phyloP scores from a whole-genome alignment of 257 asterid genomes.

The Vinca minor region DNA sequence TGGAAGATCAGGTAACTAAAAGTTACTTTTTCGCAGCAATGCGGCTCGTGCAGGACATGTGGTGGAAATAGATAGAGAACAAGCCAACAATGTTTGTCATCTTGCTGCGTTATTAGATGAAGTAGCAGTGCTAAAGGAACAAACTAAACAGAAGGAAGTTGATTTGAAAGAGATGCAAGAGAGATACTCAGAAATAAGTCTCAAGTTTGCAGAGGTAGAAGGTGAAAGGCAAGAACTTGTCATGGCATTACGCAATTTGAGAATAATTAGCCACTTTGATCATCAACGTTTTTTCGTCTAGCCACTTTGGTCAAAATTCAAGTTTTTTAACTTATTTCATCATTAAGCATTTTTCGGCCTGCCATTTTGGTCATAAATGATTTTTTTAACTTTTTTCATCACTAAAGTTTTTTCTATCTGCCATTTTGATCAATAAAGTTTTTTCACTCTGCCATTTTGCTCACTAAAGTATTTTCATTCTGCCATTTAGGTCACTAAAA shows the following conservation, averaged over 20 bases:
- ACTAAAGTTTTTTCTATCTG: too few relatives aligned
- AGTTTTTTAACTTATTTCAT: too few relatives aligned
- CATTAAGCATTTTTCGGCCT: too few relatives aligned
- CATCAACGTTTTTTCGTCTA: too few relatives aligned
- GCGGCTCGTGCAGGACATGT: conserved; percentile 18
- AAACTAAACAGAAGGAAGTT: conserved; percentile 57
- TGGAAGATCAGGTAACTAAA: neutral
- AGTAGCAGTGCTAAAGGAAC: conserved; percentile 54
- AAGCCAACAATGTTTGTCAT: conserved; percentile 29
- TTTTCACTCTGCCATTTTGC: too few relatives aligned
- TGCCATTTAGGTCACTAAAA: too few relatives aligned
- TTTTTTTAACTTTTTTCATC: too few relatives aligned
- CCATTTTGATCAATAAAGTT: too few relatives aligned
- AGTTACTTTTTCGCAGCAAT: conserved; percentile 22
- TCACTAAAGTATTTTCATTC: too few relatives aligned
- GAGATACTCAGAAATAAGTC: conserved; percentile 92
- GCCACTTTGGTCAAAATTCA: too few relatives aligned
- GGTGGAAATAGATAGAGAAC: conserved; percentile 20
- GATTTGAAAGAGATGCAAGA: conserved; percentile 82
- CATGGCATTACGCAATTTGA: conserved; percentile 79
- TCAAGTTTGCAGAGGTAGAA: conserved; percentile 94
- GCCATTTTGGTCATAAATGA: too few relatives aligned
- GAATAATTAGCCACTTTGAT: too few relatives aligned
- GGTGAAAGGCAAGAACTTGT: conserved; percentile 97
- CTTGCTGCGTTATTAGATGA: conserved; percentile 42